Conservation (phyloP, 495 filamentous ascomycete genomes). For the Penicillium roqueforti region DNA sequence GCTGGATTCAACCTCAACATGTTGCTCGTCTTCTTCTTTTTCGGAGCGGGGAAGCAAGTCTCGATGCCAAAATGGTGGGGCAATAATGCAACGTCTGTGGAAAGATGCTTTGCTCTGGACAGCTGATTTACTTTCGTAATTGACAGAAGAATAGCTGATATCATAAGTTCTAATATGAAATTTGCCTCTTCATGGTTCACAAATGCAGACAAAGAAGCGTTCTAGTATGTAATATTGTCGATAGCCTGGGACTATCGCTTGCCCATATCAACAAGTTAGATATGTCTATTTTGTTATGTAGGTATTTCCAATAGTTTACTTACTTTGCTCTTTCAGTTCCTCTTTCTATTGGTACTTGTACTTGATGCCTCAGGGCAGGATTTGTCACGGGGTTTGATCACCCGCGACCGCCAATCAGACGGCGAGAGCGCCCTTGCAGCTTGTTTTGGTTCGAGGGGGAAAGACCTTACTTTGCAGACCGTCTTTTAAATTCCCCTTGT, state of each 20-base stretch:
- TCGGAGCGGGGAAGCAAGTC: slow-evolving; percentile 48
- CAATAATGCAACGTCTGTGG: slow-evolving; percentile 38
- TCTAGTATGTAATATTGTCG: neutral
- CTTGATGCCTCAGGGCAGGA: slow-evolving; percentile 15
- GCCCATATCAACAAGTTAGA: neutral
- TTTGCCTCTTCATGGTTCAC: neutral
- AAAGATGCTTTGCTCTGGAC: slow-evolving; percentile 34
- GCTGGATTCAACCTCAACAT: slow-evolving; percentile 55
- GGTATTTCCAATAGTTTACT: neutral
- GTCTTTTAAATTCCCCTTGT: slow-evolving; percentile 22
- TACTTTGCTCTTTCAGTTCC: neutral
- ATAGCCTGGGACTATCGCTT: neutral
- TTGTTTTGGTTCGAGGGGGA: slow-evolving; percentile 27
- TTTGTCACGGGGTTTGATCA: slow-evolving; percentile 19
- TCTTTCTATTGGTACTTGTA: neutral
- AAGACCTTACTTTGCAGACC: slow-evolving; percentile 27
- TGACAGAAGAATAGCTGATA: neutral
- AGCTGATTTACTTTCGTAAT: neutral
- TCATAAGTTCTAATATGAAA: neutral
- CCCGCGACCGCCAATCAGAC: slow-evolving; percentile 18
- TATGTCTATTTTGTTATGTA: neutral
- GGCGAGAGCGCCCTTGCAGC: slow-evolving; percentile 25
- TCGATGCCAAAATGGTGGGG: slow-evolving; percentile 58
- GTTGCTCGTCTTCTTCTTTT: slow-evolving; percentile 53
- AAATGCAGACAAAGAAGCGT: neutral